phyloP scores from a whole-genome alignment of 495 filamentous ascomycete genomes.

The Podospora pseudoanserina region DNA sequence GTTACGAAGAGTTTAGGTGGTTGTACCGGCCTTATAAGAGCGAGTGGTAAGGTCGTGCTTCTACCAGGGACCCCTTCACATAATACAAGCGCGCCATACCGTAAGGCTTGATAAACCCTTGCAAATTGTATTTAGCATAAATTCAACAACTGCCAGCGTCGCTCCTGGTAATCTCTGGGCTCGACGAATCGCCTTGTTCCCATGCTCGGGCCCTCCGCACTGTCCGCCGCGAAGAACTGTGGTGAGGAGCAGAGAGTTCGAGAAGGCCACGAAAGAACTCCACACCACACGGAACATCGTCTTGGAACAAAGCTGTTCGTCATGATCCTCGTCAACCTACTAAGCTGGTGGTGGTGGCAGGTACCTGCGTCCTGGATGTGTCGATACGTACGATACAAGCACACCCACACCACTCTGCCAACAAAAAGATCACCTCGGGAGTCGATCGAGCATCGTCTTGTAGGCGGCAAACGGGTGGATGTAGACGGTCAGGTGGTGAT shows the following conservation, averaged over 20 bases:
- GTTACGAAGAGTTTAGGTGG: not conserved
- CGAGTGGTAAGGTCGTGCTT: slow-evolving; percentile 6
- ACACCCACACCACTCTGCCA: not conserved
- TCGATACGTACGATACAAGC: not conserved
- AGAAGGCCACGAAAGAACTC: slow-evolving; percentile 19
- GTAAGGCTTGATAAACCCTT: slow-evolving; percentile 23
- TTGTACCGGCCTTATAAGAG: slow-evolving; percentile 2
- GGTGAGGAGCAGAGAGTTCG: slow-evolving; percentile 19
- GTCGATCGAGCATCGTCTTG: not conserved
- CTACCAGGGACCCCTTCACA: not conserved
- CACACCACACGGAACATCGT: not conserved
- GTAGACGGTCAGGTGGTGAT: slow-evolving; percentile 16
- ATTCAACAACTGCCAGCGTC: slow-evolving; percentile 26
- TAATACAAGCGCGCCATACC: not conserved
- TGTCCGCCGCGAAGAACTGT: not conserved
- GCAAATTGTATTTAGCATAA: slow-evolving; percentile 35
- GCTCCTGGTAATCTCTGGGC: slow-evolving; percentile 31
- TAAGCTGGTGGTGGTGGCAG: not conserved
- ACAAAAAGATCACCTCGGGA: not conserved
- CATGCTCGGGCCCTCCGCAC: slow-evolving; percentile 20
- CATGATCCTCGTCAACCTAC: slow-evolving; percentile 1
- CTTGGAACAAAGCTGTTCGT: slow-evolving; percentile 4
- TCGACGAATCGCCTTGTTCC: slow-evolving; percentile 19
- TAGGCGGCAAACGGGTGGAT: not conserved
- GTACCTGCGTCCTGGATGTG: slow-evolving; percentile 9